Evolutionary conservation across 2,329 filamentous ascomycete genomes (phyloP).

Genomic region (Colletotrichum gigasporum): DNA sequence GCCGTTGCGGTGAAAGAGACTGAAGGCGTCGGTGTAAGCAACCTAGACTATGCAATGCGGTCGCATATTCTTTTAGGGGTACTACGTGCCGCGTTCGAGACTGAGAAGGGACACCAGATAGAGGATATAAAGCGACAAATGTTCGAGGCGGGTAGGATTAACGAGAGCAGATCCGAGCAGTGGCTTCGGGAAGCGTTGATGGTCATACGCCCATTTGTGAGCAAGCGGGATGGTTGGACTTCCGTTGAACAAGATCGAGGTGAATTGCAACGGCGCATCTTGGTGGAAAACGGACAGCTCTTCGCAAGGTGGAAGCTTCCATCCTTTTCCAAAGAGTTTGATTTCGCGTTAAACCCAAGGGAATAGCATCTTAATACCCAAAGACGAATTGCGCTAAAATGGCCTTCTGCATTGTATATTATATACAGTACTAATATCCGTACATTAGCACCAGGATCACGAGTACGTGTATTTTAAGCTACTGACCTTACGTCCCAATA

Average conservation of each 20-base stretch:
- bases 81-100: slow-evolving; percentile 18
- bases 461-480: no score
- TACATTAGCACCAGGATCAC: no score
- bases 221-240: neutral
- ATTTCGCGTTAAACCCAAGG: neutral
- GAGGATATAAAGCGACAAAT: slow-evolving; percentile 1
- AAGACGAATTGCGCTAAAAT: no score
- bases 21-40: slow-evolving; percentile 1
- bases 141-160: slow-evolving; percentile 1
- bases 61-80: slow-evolving; percentile 33
- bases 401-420: no score
- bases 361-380: no score
- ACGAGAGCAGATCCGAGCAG: neutral
- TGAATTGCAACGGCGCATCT: neutral
- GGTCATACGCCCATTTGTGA: neutral
- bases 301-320: slow-evolving; percentile 14
- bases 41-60: slow-evolving; percentile 27
- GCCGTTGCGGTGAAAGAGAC: slow-evolving; percentile 30
- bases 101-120: neutral
- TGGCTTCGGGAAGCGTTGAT: slow-evolving; percentile 2
- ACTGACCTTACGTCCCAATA: no score
- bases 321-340: neutral
- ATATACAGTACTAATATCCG: no score
- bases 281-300: slow-evolving; percentile 14
- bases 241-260: neutral